Evolutionary conservation across 352 stramenopile genomes (phyloP).

Genomic region (Phytophthora fragariae): DNA sequence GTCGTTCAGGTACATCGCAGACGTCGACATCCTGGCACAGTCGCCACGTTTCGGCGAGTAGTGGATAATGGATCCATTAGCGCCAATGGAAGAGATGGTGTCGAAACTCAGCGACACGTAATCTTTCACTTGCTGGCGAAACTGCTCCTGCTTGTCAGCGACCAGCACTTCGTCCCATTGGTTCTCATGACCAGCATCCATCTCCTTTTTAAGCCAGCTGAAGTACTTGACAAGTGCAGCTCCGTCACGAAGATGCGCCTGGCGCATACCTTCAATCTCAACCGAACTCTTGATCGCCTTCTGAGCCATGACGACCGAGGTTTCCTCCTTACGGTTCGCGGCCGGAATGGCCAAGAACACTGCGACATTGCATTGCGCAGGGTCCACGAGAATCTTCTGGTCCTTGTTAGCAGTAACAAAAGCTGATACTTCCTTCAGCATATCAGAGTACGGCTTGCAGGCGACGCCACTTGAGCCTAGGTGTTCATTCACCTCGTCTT

Average conservation of each 20-base stretch:
- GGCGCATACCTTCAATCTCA: constrained; percentile 96
- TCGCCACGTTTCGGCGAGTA: constrained; percentile 88
- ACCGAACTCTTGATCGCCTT: constrained; percentile 95
- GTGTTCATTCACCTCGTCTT: constrained; percentile 63
- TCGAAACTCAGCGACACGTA: constrained; percentile 97
- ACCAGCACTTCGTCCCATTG: constrained; percentile 87
- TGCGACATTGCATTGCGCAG: constrained; percentile 85
- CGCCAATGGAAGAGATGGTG: constrained; percentile 97
- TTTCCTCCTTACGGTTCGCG: constrained; percentile 75
- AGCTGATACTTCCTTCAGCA: constrained; percentile 54
- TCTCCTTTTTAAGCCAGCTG: constrained; percentile 89
- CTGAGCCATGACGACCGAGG: constrained; percentile 82
- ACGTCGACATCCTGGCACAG: constrained; percentile 90
- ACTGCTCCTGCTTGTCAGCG: constrained; percentile 91
- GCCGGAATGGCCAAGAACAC: constrained; percentile 83
- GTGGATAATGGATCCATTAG: constrained; percentile 98
- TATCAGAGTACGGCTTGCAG: constrained; percentile 70
- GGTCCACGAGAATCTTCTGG: constrained; percentile 79
- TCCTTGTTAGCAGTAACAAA: constrained; percentile 59
- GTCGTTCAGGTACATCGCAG: constrained; percentile 98
- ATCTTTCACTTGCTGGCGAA: constrained; percentile 84
- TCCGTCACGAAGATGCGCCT: constrained; percentile 96
- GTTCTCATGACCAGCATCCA: constrained; percentile 59
- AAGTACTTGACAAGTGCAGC: constrained; percentile 96
- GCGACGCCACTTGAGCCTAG: constrained; percentile 57